Evolutionary conservation across 768 basidiomycete species (phyloP).

Genomic region (Lactarius vividus): DNA sequence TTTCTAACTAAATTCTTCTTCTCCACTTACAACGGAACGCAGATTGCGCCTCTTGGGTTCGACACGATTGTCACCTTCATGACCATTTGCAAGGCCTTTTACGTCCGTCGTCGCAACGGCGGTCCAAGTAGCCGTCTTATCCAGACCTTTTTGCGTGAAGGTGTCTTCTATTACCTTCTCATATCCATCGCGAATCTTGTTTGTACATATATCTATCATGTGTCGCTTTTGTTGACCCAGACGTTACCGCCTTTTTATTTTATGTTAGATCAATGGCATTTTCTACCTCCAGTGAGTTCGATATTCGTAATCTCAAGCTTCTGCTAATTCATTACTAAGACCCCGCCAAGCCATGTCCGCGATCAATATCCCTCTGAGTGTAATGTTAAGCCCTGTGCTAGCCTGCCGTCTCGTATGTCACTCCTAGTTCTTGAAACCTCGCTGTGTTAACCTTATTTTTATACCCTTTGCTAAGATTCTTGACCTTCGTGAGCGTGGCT

Average conservation of each 20-base stretch:
- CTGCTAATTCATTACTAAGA: conserved; percentile 38
- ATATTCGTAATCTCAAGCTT: conserved; percentile 15
- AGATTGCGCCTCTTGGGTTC: conserved; percentile 81
- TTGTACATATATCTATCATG: conserved; percentile 21
- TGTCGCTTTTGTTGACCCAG: not conserved
- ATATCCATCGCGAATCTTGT: conserved; percentile 84
- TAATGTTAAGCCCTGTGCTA: conserved; percentile 77
- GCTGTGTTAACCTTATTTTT: not conserved
- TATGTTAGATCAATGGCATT: conserved; percentile 64
- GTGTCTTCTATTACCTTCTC: conserved; percentile 80
- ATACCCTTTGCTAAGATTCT: conserved; percentile 52
- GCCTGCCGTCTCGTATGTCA: conserved; percentile 68
- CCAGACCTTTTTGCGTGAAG: conserved; percentile 82
- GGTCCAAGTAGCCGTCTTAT: conserved; percentile 76
- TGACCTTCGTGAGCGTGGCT: conserved; percentile 78
- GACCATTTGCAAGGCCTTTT: conserved; percentile 77
- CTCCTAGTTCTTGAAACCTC: not conserved
- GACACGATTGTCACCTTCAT: conserved; percentile 79
- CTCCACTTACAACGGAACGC: conserved; percentile 19
- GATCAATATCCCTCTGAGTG: conserved; percentile 79
- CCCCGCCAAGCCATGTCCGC: conserved; percentile 81
- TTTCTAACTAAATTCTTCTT: not conserved
- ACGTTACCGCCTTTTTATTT: conserved; percentile 10
- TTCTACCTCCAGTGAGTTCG: conserved; percentile 75
- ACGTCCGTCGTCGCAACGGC: conserved; percentile 70